Evolutionary conservation across 306 rosid genomes (phyloP).

Genomic region (Rosa rugosa): DNA sequence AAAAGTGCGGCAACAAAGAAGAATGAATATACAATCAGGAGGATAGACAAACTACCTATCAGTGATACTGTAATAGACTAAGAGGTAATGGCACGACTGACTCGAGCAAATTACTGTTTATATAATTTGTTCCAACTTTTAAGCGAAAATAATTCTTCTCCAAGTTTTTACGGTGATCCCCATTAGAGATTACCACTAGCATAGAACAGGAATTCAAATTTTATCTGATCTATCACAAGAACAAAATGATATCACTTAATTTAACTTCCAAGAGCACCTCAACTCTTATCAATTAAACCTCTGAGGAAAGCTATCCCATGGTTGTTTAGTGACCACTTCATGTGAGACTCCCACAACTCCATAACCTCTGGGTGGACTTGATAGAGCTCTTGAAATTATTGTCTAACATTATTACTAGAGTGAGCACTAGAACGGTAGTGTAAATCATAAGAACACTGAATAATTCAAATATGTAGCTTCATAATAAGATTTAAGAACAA

Average conservation of each 20-base stretch:
- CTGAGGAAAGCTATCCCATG: background rate
- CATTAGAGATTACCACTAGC: background rate
- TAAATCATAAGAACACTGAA: background rate
- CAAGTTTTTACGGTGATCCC: background rate
- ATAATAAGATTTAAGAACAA: constrained; percentile 26
- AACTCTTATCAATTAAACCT: background rate
- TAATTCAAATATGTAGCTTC: background rate
- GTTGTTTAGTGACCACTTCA: background rate
- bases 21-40: background rate
- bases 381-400: background rate
- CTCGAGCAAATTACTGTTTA: background rate
- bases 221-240: background rate
- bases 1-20: background rate
- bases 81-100: background rate
- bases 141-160: background rate
- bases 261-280: background rate
- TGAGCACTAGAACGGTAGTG: background rate
- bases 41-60: too few species aligned
- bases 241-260: background rate
- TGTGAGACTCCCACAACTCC: background rate
- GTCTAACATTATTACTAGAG: background rate
- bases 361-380: background rate
- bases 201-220: background rate
- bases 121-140: background rate
- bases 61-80: background rate